Percentiles rank a stretch among this genome's conserved stretches.
phyloP scores from a whole-genome alignment of 495 filamentous ascomycete genomes.

The Pseudomonodictys pantanalensis region DNA sequence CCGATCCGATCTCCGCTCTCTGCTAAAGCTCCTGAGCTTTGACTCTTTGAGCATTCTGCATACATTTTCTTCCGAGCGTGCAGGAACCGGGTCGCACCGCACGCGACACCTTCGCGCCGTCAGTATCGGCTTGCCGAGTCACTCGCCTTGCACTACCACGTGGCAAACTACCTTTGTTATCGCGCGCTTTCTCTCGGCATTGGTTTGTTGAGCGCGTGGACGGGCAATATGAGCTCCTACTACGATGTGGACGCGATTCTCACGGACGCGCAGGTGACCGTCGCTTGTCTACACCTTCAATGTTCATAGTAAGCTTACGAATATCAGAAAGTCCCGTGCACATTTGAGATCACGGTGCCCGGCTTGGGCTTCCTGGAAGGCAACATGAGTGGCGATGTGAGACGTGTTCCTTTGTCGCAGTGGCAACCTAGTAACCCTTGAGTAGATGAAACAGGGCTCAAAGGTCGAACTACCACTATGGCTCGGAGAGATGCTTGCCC shows the following conservation, averaged over 20 bases:
- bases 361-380: conserved; percentile 83
- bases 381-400: conserved; percentile 65
- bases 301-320: conserved; percentile 12
- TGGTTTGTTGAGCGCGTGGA: conserved; percentile 5
- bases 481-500: conserved; percentile 95
- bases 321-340: conserved; percentile 86
- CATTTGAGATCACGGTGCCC: conserved; percentile 83
- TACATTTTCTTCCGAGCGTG: not conserved
- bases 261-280: conserved; percentile 77
- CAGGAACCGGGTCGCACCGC: not conserved
- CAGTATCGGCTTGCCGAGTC: conserved; percentile 1
- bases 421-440: conserved; percentile 3
- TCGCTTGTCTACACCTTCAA: not conserved
- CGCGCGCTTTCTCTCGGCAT: not conserved
- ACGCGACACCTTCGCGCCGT: not conserved
- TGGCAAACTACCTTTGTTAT: too few relatives aligned
- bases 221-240: conserved; percentile 65
- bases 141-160: conserved; percentile 3
- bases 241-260: conserved; percentile 93
- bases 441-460: conserved; percentile 72
- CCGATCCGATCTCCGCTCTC: too few relatives aligned
- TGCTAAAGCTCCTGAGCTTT: too few relatives aligned
- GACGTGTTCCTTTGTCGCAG: conserved; percentile 30
- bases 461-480: conserved; percentile 84
- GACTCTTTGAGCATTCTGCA: not conserved